These are phyloP conservation scores for Ceratocystis smalleyi DNA, from an alignment of 2,329 filamentous ascomycete species.

Conservation along the genomic window DNA sequence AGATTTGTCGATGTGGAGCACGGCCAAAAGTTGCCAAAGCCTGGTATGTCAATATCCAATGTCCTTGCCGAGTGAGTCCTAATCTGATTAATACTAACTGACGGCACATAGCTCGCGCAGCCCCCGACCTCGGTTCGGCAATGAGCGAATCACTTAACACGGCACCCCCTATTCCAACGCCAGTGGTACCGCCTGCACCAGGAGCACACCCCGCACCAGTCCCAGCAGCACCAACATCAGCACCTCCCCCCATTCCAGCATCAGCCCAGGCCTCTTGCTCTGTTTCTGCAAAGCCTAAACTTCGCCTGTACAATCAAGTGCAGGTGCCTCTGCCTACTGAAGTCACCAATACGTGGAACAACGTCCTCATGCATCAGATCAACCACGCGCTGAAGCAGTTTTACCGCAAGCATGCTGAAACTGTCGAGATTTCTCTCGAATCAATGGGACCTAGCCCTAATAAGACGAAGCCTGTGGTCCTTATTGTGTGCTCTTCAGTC, in stretches of 20 bases:
- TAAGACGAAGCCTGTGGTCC: conserved; percentile 53
- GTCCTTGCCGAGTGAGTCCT: neutral
- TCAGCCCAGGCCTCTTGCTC: neutral
- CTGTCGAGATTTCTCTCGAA: conserved; percentile 62
- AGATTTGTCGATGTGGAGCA: neutral
- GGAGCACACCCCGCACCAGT: neutral
- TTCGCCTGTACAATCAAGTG: conserved; percentile 45
- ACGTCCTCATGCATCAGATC: conserved; percentile 54
- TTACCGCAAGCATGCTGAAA: conserved; percentile 58
- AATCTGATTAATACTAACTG: neutral
- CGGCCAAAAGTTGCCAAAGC: conserved; percentile 2
- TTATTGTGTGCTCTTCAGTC: conserved; percentile 64
- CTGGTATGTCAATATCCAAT: neutral
- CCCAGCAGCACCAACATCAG: neutral
- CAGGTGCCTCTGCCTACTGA: conserved; percentile 43
- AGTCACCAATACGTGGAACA: conserved; percentile 56
- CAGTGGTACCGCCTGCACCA: neutral
- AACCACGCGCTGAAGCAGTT: conserved; percentile 55
- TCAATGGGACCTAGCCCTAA: conserved; percentile 54
- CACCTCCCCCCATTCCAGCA: neutral
- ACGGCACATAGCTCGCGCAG: conserved; percentile 2
- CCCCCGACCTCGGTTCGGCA: neutral
- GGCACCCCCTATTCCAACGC: neutral
- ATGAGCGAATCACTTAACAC: neutral
- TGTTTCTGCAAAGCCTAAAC: conserved; percentile 25